These are phyloP conservation scores for Rhododendron henanense DNA, from an alignment of 148 eudicot species.

Conservation along the genomic window DNA sequence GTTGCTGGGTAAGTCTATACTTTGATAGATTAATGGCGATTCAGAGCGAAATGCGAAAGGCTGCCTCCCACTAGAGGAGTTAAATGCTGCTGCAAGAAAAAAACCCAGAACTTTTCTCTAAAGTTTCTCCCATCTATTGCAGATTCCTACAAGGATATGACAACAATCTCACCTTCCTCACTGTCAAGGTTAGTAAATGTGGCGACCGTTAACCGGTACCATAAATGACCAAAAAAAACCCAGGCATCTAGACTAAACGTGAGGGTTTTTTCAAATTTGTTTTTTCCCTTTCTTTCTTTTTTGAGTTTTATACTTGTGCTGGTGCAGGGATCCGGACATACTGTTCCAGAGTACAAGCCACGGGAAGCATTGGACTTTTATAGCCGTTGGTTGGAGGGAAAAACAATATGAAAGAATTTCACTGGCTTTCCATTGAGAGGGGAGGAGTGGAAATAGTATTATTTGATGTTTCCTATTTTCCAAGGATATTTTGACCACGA, in stretches of 20 bases:
- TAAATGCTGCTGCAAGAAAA: neutral
- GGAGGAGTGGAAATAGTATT: neutral
- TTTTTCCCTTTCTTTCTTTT: neutral
- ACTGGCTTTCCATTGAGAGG: neutral
- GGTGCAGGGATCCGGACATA: slow-evolving; percentile 78
- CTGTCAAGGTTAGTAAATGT: slow-evolving; percentile 60
- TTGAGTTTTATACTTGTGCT: neutral
- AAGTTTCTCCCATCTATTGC: slow-evolving; percentile 20
- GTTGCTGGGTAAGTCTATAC: slow-evolving; percentile 67
- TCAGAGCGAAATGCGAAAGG: too few relatives aligned
- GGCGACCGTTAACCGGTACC: neutral
- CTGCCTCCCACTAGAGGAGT: neutral
- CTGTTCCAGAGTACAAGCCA: slow-evolving; percentile 85
- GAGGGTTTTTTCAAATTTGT: neutral
- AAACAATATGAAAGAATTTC: slow-evolving; percentile 33
- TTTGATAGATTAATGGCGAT: neutral
- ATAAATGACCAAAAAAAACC: neutral
- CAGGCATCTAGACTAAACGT: neutral
- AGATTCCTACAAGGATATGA: slow-evolving; percentile 83
- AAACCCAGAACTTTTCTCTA: neutral
- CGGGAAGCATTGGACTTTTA: slow-evolving; percentile 59
- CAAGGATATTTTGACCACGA: neutral
- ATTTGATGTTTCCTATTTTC: neutral
- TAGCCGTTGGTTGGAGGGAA: slow-evolving; percentile 49
- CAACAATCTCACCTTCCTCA: slow-evolving; percentile 76